Evolutionary conservation across 805 yeast species (phyloP).

Genomic region (Hanseniaspora thailandica): DNA sequence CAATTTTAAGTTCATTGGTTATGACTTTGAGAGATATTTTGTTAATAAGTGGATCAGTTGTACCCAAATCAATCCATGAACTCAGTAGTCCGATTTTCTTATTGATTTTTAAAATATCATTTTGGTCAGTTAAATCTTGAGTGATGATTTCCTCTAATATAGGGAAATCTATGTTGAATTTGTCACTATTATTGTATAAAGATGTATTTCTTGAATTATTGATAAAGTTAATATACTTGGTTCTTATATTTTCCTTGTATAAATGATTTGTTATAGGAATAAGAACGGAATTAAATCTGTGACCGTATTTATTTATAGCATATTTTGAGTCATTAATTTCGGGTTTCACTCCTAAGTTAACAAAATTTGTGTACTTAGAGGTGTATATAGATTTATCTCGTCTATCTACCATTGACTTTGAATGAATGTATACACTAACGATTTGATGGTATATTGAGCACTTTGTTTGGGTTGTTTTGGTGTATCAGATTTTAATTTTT

Average conservation of each 20-base stretch:
- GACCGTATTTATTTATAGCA: neutral
- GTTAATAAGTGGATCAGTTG: slow-evolving; percentile 37
- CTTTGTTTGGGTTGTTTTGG: neutral
- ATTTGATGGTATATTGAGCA: too few relatives aligned
- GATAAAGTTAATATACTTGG: slow-evolving; percentile 5
- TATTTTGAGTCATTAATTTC: neutral
- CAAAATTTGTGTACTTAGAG: neutral
- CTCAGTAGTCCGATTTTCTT: slow-evolving; percentile 42
- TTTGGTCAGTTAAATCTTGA: neutral
- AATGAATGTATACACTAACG: too few relatives aligned
- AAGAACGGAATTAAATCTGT: neutral
- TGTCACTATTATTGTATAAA: slow-evolving; percentile 33
- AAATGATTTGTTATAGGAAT: slow-evolving; percentile 7
- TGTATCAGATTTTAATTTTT: too few relatives aligned
- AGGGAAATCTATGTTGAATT: slow-evolving; percentile 32
- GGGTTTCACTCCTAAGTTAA: neutral
- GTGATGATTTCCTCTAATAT: slow-evolving; percentile 25
- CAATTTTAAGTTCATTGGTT: slow-evolving; percentile 49
- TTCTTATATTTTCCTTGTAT: slow-evolving; percentile 10
- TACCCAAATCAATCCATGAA: slow-evolving; percentile 61
- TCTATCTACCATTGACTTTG: neutral
- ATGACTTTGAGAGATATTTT: slow-evolving; percentile 44
- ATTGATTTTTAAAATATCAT: neutral
- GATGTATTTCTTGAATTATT: slow-evolving; percentile 16
- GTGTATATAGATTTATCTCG: neutral